phyloP scores from a whole-genome alignment of 345 rosid species.

The Pugionium cornutum region DNA sequence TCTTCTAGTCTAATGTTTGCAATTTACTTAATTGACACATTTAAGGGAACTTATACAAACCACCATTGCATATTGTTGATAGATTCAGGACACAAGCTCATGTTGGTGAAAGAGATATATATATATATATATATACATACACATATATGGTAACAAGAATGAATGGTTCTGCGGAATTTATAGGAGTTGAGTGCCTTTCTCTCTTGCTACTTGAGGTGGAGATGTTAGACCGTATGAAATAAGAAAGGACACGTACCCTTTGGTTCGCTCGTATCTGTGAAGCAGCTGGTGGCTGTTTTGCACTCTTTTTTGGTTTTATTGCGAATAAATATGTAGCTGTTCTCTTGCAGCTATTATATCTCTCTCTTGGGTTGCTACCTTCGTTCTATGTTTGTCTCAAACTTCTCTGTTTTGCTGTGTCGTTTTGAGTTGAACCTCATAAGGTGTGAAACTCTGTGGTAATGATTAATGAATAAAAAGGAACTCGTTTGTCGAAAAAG shows the following conservation, averaged over 20 bases:
- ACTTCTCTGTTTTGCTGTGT: neutral
- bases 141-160: conserved; percentile 28
- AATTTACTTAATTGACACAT: conserved; percentile 4
- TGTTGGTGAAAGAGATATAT: conserved; percentile 37
- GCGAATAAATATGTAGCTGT: conserved; percentile 1
- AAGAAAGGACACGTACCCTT: conserved; percentile 16
- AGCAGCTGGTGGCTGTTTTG: conserved; percentile 28
- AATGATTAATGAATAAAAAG: conserved; percentile 29
- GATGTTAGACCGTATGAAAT: conserved; percentile 30
- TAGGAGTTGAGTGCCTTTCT: conserved; percentile 35
- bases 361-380: neutral
- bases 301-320: no score
- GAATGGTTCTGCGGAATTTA: conserved; percentile 32
- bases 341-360: conserved; percentile 21
- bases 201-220: conserved; percentile 36
- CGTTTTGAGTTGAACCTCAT: neutral
- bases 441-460: conserved; percentile 9
- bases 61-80: conserved; percentile 16
- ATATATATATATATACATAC: neutral
- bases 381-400: conserved; percentile 3
- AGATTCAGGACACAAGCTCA: conserved; percentile 32
- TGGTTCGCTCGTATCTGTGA: conserved; percentile 31
- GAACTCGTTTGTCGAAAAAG: no score
- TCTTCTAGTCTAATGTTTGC: conserved; percentile 2
- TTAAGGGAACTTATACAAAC: conserved; percentile 16